phyloP scores from a whole-genome alignment of 1,139 yeast species.

The Debaryomyces robertsiae region DNA sequence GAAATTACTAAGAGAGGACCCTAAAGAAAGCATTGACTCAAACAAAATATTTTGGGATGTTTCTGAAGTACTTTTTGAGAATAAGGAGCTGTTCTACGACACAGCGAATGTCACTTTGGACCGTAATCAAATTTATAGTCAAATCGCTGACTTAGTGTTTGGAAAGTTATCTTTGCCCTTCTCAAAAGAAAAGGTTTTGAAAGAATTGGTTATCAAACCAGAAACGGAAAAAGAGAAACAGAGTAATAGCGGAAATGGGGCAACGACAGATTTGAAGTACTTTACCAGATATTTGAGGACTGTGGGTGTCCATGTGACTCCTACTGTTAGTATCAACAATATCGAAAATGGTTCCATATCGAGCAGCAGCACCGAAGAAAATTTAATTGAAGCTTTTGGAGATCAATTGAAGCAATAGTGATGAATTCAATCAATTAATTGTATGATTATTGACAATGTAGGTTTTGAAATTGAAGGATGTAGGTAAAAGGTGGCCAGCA shows the following conservation, averaged over 20 bases:
- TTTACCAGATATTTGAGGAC: constrained; percentile 75
- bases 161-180: constrained; percentile 38
- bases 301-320: constrained; percentile 80
- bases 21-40: constrained; percentile 19
- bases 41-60: constrained; percentile 61
- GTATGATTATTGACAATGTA: too few species aligned
- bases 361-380: constrained; percentile 40
- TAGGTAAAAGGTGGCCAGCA: too few species aligned
- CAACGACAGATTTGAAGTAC: constrained; percentile 67
- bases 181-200: constrained; percentile 39
- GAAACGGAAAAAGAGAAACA: constrained; percentile 28
- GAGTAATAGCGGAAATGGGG: constrained; percentile 59
- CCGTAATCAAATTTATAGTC: constrained; percentile 58
- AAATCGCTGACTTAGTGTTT: constrained; percentile 55
- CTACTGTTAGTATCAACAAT: constrained; percentile 78
- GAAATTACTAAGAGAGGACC: constrained; percentile 49
- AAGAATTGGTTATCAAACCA: constrained; percentile 31
- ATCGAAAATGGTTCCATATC: constrained; percentile 44
- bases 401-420: constrained; percentile 4
- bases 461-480: not conserved
- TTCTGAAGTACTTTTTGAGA: constrained; percentile 54
- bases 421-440: too few species aligned
- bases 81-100: constrained; percentile 62
- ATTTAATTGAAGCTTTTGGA: constrained; percentile 34
- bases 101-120: constrained; percentile 55